Evolutionary conservation across 2,329 filamentous ascomycete species (phyloP).

Genomic region (Fusarium cicatricum): DNA sequence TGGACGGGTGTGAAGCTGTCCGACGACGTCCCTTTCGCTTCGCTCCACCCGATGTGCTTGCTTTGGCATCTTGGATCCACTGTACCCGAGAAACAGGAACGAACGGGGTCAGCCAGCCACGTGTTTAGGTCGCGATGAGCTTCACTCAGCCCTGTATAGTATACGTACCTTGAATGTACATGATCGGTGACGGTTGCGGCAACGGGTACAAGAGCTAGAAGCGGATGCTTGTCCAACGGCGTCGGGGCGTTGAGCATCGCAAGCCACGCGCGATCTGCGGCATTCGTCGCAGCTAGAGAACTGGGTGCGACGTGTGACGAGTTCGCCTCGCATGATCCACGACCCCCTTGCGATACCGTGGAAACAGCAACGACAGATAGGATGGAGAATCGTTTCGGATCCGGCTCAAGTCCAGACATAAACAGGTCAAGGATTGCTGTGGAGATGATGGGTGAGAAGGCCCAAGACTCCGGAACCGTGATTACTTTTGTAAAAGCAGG

Average conservation of each 20-base stretch:
- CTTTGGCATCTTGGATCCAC: conserved; percentile 42
- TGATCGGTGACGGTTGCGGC: conserved; percentile 35
- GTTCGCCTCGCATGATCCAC: conserved; percentile 23
- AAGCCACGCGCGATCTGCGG: conserved; percentile 44
- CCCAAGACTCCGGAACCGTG: not conserved
- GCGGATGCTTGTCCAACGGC: conserved; percentile 71
- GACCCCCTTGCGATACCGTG: not conserved
- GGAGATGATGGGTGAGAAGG: not conserved
- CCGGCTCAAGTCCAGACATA: conserved; percentile 4
- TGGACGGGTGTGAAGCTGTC: conserved; percentile 12
- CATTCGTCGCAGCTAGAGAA: conserved; percentile 48
- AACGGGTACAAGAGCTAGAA: conserved; percentile 68
- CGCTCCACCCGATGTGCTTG: not conserved
- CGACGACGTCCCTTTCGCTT: conserved; percentile 30
- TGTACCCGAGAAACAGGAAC: conserved; percentile 1
- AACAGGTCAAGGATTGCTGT: conserved; percentile 3
- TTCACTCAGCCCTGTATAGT: too few species aligned
- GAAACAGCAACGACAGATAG: not conserved
- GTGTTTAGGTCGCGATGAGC: not conserved
- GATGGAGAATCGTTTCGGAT: conserved; percentile 13
- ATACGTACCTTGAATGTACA: conserved; percentile 45
- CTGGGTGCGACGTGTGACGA: conserved; percentile 45
- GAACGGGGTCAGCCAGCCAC: not conserved
- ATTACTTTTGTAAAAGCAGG: not conserved
- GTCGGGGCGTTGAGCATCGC: conserved; percentile 37